phyloP scores from a whole-genome alignment of 192 early-diverging fungal species.

The Backusella psychrophila region DNA sequence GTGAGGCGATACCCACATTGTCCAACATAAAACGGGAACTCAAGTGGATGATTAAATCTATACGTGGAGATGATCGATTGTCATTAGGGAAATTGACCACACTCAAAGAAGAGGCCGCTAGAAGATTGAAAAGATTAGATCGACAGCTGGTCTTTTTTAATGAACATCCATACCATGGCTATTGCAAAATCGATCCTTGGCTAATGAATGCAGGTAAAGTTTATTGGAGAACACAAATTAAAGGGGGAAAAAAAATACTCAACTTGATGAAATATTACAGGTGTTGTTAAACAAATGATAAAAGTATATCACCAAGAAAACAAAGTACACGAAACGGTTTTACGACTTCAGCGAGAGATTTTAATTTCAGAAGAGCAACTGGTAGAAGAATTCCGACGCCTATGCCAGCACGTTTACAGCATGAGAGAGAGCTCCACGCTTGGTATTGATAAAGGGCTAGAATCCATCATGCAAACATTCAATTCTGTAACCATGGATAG shows the following conservation, averaged over 20 bases:
- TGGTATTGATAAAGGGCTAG: conserved; percentile 16
- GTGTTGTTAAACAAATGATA: conserved; percentile 24
- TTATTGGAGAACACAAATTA: too few relatives aligned
- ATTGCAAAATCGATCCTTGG: conserved; percentile 22
- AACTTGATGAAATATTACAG: not conserved
- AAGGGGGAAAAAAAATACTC: not conserved
- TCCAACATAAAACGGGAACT: conserved; percentile 25
- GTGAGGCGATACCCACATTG: conserved; percentile 8
- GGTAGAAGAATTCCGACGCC: conserved; percentile 17
- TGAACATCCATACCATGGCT: conserved; percentile 22
- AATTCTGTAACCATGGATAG: conserved; percentile 6
- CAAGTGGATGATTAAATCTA: conserved; percentile 19
- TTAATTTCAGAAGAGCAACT: conserved; percentile 16
- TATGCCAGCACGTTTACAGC: conserved; percentile 13
- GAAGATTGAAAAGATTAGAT: conserved; percentile 7
- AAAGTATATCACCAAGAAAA: conserved; percentile 29
- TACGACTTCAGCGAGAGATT: conserved; percentile 22
- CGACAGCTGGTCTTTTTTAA: conserved; percentile 22
- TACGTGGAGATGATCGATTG: conserved; percentile 24
- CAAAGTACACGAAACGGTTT: conserved; percentile 27
- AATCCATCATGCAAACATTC: conserved; percentile 11
- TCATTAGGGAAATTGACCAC: conserved; percentile 9
- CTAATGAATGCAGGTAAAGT: conserved; percentile 29
- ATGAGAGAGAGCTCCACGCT: conserved; percentile 5
- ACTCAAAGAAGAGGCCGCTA: conserved; percentile 13